A percentile compares a stretch with the other conserved stretches of the same genome.
phyloP scores from a whole-genome alignment of 2,329 filamentous ascomycete genomes.

The Pseudogymnoascus verrucosus region DNA sequence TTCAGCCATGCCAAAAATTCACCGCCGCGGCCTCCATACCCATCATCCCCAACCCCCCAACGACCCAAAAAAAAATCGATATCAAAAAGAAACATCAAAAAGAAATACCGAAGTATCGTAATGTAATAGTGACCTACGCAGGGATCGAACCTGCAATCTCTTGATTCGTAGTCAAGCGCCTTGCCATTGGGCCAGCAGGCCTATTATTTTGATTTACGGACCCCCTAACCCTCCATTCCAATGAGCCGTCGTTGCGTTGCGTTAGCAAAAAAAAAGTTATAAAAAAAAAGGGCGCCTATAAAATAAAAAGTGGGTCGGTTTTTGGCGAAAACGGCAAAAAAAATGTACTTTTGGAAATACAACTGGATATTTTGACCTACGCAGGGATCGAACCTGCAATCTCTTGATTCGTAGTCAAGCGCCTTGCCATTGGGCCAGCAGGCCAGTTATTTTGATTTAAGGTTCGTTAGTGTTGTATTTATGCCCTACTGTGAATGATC shows the following conservation, averaged over 20 bases:
- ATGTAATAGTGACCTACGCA: conserved; percentile 17
- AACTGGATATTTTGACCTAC: conserved; percentile 21
- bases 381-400: conserved; percentile 39
- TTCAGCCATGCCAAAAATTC: too few species aligned
- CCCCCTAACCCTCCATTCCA: background rate
- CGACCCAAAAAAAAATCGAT: background rate
- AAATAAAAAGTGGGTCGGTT: too few species aligned
- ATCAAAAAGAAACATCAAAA: background rate
- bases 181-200: conserved; percentile 46
- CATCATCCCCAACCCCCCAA: background rate
- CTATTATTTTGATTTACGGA: background rate
- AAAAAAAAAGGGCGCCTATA: background rate
- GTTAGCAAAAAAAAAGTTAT: background rate
- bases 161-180: conserved; percentile 49
- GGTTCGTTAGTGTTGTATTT: background rate
- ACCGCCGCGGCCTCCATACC: background rate
- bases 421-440: conserved; percentile 41
- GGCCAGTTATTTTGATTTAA: conserved; percentile 13
- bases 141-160: conserved; percentile 32
- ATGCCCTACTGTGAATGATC: background rate
- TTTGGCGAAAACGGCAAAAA: too few species aligned
- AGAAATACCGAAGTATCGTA: too few species aligned
- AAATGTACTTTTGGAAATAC: too few species aligned
- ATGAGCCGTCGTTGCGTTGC: background rate
- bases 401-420: conserved; percentile 45